phyloP scores from a whole-genome alignment of 2,329 filamentous ascomycete genomes.

The Pleoardoris graminearum region DNA sequence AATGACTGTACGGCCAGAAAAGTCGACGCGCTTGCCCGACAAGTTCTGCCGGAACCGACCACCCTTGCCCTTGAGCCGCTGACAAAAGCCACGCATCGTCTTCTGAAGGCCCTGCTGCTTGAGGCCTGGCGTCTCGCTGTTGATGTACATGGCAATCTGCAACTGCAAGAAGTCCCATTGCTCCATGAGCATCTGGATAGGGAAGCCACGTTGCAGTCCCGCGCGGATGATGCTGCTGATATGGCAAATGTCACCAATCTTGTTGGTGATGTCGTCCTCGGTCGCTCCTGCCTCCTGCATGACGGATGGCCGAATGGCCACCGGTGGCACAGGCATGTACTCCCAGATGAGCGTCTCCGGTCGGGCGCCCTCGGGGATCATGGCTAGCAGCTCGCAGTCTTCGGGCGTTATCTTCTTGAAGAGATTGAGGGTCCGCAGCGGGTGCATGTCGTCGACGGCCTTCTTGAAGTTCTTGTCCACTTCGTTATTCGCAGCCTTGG shows the following conservation, averaged over 20 bases:
- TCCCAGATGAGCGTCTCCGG: slow-evolving; percentile 99
- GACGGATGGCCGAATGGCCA: slow-evolving; percentile 92
- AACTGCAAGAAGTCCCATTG: slow-evolving; percentile 97
- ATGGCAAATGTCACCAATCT: slow-evolving; percentile 94
- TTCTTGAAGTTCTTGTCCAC: slow-evolving; percentile 89
- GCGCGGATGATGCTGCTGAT: slow-evolving; percentile 86
- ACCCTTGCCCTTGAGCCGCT: slow-evolving; percentile 94
- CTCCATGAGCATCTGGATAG: slow-evolving; percentile 90
- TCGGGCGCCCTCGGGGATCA: slow-evolving; percentile 82
- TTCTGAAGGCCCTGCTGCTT: slow-evolving; percentile 86
- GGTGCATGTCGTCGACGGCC: slow-evolving; percentile 92
- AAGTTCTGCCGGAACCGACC: slow-evolving; percentile 96
- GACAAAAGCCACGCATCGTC: slow-evolving; percentile 88
- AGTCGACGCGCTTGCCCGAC: slow-evolving; percentile 97
- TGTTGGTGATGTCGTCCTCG: slow-evolving; percentile 95
- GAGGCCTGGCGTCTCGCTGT: slow-evolving; percentile 93
- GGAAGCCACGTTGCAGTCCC: slow-evolving; percentile 79
- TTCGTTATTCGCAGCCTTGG: slow-evolving; percentile 76
- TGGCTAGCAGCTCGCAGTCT: slow-evolving; percentile 88
- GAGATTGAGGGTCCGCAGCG: slow-evolving; percentile 82
- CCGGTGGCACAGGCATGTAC: slow-evolving; percentile 88
- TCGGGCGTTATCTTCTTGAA: slow-evolving; percentile 84
- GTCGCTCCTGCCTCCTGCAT: slow-evolving; percentile 91
- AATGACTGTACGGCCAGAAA: slow-evolving; percentile 96
- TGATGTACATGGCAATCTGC: slow-evolving; percentile 96